Evolutionary conservation across 805 yeast species (phyloP).

Genomic region (Candida ponderosae): DNA sequence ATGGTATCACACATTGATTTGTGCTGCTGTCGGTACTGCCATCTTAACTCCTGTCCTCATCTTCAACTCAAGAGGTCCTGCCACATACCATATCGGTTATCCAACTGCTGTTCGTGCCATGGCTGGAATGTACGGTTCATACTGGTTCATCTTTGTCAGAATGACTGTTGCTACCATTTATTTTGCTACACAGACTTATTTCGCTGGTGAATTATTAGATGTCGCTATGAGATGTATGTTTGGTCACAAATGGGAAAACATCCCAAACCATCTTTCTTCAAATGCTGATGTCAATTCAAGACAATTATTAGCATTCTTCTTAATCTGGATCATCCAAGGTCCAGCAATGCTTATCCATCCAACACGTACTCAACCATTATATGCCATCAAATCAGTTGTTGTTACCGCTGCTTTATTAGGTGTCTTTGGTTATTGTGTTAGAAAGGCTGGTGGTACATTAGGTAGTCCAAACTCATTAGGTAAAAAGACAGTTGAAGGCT

Average conservation of each 20-base stretch:
- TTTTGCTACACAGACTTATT: conserved; percentile 9
- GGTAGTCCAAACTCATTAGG: conserved; percentile 3
- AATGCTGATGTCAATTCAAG: background rate
- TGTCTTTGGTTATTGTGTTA: conserved; percentile 6
- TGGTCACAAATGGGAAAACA: background rate
- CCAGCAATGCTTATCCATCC: conserved; percentile 9
- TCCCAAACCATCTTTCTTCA: background rate
- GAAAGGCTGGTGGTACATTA: conserved; percentile 4
- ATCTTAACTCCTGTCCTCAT: background rate
- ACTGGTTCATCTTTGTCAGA: conserved; percentile 7
- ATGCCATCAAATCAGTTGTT: conserved; percentile 7
- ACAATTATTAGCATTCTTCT: conserved; percentile 5
- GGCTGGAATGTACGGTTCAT: conserved; percentile 9
- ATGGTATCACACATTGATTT: background rate
- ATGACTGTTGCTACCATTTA: conserved; percentile 10
- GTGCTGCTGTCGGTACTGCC: background rate
- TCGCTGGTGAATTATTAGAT: conserved; percentile 1
- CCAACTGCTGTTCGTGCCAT: conserved; percentile 15
- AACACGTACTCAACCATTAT: conserved; percentile 7
- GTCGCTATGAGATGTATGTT: background rate
- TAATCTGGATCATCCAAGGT: conserved; percentile 7
- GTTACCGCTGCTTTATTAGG: conserved; percentile 1
- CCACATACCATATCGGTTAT: conserved; percentile 16
- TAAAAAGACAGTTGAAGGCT: conserved; percentile 1
- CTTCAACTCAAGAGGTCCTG: conserved; percentile 2